Evolutionary conservation across 164 flowering plant genomes (phyloP), one percentile per base, ranked within the genome.

Genomic region (Stephania japonica): DNA sequence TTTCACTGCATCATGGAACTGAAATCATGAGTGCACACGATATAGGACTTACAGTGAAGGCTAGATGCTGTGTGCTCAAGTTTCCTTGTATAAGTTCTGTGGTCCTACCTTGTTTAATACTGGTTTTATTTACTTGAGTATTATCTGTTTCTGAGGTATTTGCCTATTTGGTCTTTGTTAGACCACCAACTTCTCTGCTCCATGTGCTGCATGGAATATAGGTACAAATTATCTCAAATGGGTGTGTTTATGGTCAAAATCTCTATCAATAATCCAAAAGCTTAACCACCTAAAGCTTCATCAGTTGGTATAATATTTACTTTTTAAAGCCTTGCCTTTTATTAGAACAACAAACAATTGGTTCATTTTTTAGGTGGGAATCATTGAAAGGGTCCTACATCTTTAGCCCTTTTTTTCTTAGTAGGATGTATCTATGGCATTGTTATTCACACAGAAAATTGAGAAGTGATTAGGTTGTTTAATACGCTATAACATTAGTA

Each of bases 361-460:
- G 42, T 62, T 59, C 32, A 62, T 56, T 61, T 42, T 38, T 66
- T 42, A 42, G 73, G 67, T 61, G 63, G 67, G 53, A 56, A 56
- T 56, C 62, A 56, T 56, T 5, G 21, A 56, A 13, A 56, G n/a
- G 62, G 62, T 19, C 62, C 62, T 13, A 25, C 66, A 19, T 68
- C 56, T 70, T 56, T 23, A 56, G 62, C 21, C 18, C 19, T 56
- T 19, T 19, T 32, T 32, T 32, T 32, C 38, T 32, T 4, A 32
- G 38, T 32, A 32, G 38, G 38, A 32, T 32, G 38, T 32, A 32
- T 4, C 38, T 32, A 32, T 32, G 38, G 38, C 38, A 32, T 56
- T 1, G 53, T 47, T 56, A 53, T 53, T 53, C 61, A 53, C 19
- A 18, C 21, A 56, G 62, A 56, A 56, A 56, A 19, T 19, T 56